Evolutionary conservation across 192 early-diverging fungal genomes (phyloP).

Genomic region (Umbelopsis isabellina): DNA sequence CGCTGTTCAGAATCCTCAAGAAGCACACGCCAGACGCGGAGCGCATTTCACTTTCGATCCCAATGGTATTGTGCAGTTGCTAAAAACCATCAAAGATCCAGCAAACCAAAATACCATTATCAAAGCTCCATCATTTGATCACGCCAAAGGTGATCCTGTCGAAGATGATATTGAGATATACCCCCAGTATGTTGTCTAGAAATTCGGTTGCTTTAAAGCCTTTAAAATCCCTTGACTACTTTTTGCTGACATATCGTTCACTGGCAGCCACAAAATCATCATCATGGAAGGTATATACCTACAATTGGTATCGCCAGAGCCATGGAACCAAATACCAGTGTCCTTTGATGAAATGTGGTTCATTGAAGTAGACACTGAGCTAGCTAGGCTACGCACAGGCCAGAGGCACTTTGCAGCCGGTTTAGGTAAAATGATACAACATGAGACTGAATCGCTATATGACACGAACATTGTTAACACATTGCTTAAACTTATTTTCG

Average conservation of each 20-base stretch:
- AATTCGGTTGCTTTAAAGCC: no score
- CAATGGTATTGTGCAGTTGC: slow-evolving; percentile 28
- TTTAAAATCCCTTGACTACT: no score
- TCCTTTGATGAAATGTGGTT: slow-evolving; percentile 52
- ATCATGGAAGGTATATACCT: slow-evolving; percentile 63
- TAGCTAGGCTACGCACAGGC: slow-evolving; percentile 43
- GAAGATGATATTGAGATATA: slow-evolving; percentile 43
- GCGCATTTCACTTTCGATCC: slow-evolving; percentile 60
- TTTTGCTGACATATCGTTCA: neutral
- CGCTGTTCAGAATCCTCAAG: slow-evolving; percentile 37
- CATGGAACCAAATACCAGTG: slow-evolving; percentile 45
- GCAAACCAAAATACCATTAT: slow-evolving; percentile 23
- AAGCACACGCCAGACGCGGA: slow-evolving; percentile 51
- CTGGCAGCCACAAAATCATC: slow-evolving; percentile 41
- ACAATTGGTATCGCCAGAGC: slow-evolving; percentile 31
- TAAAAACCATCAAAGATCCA: slow-evolving; percentile 5
- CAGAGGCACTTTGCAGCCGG: slow-evolving; percentile 48
- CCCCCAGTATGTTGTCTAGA: slow-evolving; percentile 29
- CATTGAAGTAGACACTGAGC: slow-evolving; percentile 35
- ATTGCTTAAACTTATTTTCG: no score
- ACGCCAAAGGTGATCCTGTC: slow-evolving; percentile 52
- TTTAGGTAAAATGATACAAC: slow-evolving; percentile 26
- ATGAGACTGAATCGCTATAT: neutral
- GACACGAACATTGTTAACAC: no score
- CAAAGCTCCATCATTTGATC: slow-evolving; percentile 53